phyloP scores from a whole-genome alignment of 345 rosid species.

The Hirschfeldia incana region DNA sequence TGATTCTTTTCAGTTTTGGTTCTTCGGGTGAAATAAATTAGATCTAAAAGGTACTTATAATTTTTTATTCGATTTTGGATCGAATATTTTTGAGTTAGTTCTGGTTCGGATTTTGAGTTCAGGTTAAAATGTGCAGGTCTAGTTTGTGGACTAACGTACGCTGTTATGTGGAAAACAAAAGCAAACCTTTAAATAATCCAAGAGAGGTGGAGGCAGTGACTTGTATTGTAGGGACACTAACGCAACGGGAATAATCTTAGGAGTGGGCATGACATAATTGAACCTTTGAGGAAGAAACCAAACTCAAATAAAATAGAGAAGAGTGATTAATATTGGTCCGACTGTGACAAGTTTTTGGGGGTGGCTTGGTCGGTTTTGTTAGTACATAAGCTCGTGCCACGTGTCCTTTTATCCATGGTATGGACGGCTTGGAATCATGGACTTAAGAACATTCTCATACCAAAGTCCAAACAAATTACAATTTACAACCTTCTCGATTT shows the following conservation, averaged over 20 bases:
- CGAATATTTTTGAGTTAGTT: no score
- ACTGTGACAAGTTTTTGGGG: conserved; percentile 40
- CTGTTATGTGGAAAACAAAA: background rate
- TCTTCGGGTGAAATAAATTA: no score
- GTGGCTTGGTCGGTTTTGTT: conserved; percentile 40
- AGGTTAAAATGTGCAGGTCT: no score
- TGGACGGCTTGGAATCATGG: conserved; percentile 37
- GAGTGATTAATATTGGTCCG: conserved; percentile 24
- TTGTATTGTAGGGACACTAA: conserved; percentile 28
- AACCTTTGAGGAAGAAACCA: background rate
- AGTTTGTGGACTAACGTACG: background rate
- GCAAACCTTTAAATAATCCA: background rate
- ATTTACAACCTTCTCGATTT: conserved; percentile 6
- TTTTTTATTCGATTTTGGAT: no score
- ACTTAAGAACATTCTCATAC: background rate
- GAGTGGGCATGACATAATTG: conserved; percentile 35
- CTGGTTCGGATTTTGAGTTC: no score
- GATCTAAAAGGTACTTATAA: no score
- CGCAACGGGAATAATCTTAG: conserved; percentile 35
- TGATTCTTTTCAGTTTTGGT: no score
- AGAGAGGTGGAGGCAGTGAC: conserved; percentile 34
- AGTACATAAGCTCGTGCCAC: conserved; percentile 21
- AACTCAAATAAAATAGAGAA: background rate
- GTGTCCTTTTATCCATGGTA: conserved; percentile 26
- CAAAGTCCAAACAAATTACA: conserved; percentile 34